Evolutionary conservation across 306 rosid genomes (phyloP), one percentile per base, ranked within the genome.

Genomic region (Begonia fuchsioides): DNA sequence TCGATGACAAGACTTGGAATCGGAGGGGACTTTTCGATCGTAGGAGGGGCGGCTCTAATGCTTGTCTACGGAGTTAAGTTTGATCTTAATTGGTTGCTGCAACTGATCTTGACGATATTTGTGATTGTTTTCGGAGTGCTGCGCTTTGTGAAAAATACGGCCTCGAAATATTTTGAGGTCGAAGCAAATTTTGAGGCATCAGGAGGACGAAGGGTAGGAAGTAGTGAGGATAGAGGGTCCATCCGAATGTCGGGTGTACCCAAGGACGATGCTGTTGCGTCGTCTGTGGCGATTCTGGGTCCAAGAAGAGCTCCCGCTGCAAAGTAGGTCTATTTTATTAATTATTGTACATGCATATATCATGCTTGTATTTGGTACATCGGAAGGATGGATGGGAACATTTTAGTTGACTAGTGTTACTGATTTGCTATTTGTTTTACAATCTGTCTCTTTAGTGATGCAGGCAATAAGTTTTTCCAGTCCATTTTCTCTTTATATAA

Each of bases 41-140:
- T 57, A 55, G 60, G 39, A 14, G 78, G 48, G 52, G 44, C 20
- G 61, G 69, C 62, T 75, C 84, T 81, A 88, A 90, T 84, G 98
- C 98, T 75, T 68, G 80, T 71, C 67, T 74, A 64, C 44, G 86
- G 79, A 59, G 77, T 67, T 51, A 63, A 68, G 53, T 74, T 81
- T 81, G 96, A 92, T 82, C 94, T 82, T 60, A 85, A 77, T 69
- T 76, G 92, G 94, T 79, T 85, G 77, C 75, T 82, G 26, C 79
- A 82, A 44, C 52, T 79, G 13, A 55, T 92, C 20, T 38, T 82
- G 45, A 60, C 85, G 13, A 15, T 47, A 6, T 69, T 92, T 9
- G 16, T 85, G 0, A 17, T 77, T 0, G 76, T 70, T 13, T 50
- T 75, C 26, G 94, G 83, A 49, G 61, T 85, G 56, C 79, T 71